Percentiles rank a stretch among this genome's conserved stretches.
These are phyloP conservation scores for Candida manassasensis DNA, from an alignment of 805 yeast species.

Conservation along the genomic window DNA sequence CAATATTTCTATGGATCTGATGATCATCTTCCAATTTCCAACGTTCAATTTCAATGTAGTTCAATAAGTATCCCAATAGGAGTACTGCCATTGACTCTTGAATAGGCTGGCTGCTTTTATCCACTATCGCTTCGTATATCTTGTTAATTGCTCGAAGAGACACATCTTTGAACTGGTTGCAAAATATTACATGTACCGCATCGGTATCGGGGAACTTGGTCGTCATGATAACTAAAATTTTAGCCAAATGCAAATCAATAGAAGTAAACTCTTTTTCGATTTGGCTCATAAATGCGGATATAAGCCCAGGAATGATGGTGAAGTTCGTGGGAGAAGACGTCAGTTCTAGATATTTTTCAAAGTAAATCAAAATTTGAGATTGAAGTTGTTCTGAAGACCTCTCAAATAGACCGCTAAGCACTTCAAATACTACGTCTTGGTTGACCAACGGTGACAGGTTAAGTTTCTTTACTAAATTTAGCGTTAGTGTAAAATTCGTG, in stretches of 20 bases:
- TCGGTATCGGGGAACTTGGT: neutral
- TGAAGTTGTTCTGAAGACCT: neutral
- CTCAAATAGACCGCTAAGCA: neutral
- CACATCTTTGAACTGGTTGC: neutral
- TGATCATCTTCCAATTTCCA: neutral
- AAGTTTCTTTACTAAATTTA: neutral
- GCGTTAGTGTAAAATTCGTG: neutral
- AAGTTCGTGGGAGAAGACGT: too few relatives aligned
- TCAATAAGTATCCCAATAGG: conserved; percentile 13
- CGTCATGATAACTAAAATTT: conserved; percentile 4
- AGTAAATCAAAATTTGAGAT: neutral
- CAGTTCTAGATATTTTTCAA: neutral
- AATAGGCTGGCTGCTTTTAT: neutral
- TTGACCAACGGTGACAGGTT: neutral
- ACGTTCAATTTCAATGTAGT: conserved; percentile 7
- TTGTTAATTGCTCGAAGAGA: neutral
- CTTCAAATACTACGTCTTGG: neutral
- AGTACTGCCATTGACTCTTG: conserved; percentile 7
- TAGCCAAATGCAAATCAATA: conserved; percentile 2
- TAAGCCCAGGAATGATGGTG: neutral
- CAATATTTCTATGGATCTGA: neutral
- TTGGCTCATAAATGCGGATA: conserved; percentile 8
- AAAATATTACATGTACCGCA: neutral
- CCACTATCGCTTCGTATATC: neutral
- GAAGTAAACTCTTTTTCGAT: conserved; percentile 2